Base-by-base conservation (phyloP, 306 rosid species). In the peach (Prunus persica) region DNA sequence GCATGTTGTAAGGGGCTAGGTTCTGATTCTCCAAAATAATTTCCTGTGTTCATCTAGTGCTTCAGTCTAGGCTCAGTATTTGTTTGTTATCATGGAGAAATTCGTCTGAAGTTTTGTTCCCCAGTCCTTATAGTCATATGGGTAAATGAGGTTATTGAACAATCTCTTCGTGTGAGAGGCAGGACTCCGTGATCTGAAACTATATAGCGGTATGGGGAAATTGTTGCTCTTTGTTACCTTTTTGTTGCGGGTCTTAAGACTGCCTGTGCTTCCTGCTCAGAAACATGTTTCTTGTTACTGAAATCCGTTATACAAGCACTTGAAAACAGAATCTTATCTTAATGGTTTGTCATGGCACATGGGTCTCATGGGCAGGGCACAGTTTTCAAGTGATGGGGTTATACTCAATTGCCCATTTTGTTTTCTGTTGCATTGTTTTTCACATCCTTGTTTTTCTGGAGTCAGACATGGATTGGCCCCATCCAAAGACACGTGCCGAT, bases 301-400 rank as follows among this genome's bases (percentile, higher is more conserved):
- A 45, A 47, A 50, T 46, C 30, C 11, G 50, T 69, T 60, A 25
- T 22, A 56, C 52, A 64, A 67, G 65, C 7, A 76, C 30, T 43
- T 62, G 46, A 69, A 79, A 69, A 61, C n/a, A 72, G 54, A 63
- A 85, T 46, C 78, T 65, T 81, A 78, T 84, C 87, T 72, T 38
- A 9, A 6, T 58, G 43, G 43, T 65, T 50, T 69, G 74, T 65
- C 73, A 24, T 72, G 76, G 69, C 60, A 61, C 78, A 61, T 61
- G 83, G 57, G 80, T 82, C 11, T 34, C 20, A 81, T 83, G 87
- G 84, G 83, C 72, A 64, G 78, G 83, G 84, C 78, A 56, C 82
- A 79, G 32, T 61, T 78, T 62, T 2, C 75, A 73, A 65, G 60
- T 18, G 52, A 61, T 69, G 58, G 74, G 83, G 55, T 78, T 65